phyloP scores from a whole-genome alignment of 345 rosid species.

The Citrus reticulata region DNA sequence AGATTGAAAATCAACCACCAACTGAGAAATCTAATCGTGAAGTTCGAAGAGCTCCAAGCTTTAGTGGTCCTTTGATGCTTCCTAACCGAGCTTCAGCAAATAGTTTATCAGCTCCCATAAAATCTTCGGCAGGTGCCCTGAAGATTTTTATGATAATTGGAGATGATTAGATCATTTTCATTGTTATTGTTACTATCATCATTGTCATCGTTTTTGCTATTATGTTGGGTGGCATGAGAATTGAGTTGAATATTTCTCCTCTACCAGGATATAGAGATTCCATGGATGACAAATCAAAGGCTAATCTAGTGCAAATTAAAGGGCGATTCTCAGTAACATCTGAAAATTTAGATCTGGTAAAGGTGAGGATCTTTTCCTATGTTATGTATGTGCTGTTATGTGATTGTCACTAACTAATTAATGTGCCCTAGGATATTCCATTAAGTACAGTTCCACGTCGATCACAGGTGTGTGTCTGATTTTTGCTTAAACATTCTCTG shows the following conservation, averaged over 20 bases:
- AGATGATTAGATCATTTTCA: constrained; percentile 8
- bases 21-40: constrained; percentile 42
- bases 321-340: constrained; percentile 98
- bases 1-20: constrained; percentile 47
- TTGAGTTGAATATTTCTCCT: constrained; percentile 12
- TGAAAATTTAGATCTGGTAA: constrained; percentile 87
- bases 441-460: constrained; percentile 72
- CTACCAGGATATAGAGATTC: constrained; percentile 81
- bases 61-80: constrained; percentile 97
- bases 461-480: constrained; percentile 63
- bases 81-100: constrained; percentile 96
- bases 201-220: not conserved
- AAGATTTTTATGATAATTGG: not conserved
- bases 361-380: constrained; percentile 49
- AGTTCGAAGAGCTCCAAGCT: constrained; percentile 73
- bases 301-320: constrained; percentile 89
- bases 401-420: constrained; percentile 41
- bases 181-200: not conserved
- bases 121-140: constrained; percentile 79
- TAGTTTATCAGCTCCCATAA: constrained; percentile 96
- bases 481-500: constrained; percentile 19
- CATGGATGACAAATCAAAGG: constrained; percentile 87
- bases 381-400: constrained; percentile 11
- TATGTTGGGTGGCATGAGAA: not conserved
- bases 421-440: constrained; percentile 78